Evolutionary conservation across 2,329 filamentous ascomycete genomes (phyloP).

Genomic region (Alternaria rosae): DNA sequence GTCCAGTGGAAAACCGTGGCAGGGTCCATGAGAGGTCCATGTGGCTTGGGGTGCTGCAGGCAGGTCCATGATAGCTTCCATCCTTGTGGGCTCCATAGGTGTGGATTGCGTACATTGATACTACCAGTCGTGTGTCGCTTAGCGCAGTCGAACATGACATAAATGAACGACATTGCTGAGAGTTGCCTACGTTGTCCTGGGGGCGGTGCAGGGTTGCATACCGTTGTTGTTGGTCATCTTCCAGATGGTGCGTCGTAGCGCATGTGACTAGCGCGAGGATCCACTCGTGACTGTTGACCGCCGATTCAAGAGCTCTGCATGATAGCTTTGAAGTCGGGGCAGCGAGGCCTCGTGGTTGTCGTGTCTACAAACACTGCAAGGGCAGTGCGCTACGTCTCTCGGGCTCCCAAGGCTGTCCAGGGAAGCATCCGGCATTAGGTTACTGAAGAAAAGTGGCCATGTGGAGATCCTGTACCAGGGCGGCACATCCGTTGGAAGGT

Average conservation of each 20-base stretch:
- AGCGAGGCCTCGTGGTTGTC: constrained; percentile 31
- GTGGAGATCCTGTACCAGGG: constrained; percentile 23
- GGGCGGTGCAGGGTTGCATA: constrained; percentile 24
- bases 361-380: constrained; percentile 39
- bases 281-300: constrained; percentile 33
- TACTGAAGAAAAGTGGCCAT: constrained; percentile 35
- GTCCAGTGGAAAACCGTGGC: neutral
- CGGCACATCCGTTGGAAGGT: constrained; percentile 20
- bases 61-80: neutral
- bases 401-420: constrained; percentile 14
- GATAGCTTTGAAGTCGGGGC: constrained; percentile 37
- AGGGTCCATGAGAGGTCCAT: neutral
- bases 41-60: constrained; percentile 1
- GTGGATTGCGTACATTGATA: constrained; percentile 15
- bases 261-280: constrained; percentile 28
- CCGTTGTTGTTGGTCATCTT: constrained; percentile 19
- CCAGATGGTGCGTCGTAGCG: constrained; percentile 26
- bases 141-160: constrained; percentile 35
- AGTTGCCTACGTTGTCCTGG: constrained; percentile 31
- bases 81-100: neutral
- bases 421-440: constrained; percentile 7
- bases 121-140: constrained; percentile 22
- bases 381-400: constrained; percentile 28
- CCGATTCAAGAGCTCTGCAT: constrained; percentile 36
- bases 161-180: constrained; percentile 35